These are phyloP conservation scores for Naegleria lovaniensis DNA, from an alignment of 208 protist species.

Conservation along the genomic window DNA sequence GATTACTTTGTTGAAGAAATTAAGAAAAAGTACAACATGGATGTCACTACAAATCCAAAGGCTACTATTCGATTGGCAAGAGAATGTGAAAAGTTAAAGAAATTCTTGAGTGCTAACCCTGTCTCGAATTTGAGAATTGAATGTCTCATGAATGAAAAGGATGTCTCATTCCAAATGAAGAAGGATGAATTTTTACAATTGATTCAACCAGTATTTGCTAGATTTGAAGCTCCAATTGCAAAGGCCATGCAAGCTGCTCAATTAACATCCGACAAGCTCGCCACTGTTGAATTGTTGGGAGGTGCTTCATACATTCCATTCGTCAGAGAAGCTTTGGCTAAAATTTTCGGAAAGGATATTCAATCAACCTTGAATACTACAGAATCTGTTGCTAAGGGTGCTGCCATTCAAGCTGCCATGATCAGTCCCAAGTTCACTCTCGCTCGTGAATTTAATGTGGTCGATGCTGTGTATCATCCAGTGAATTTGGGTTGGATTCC, in stretches of 20 bases:
- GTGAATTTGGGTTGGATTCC: constrained; percentile 62
- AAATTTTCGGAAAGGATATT: constrained; percentile 55
- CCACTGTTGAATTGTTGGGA: constrained; percentile 72
- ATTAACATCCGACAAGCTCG: constrained; percentile 56
- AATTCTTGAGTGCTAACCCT: constrained; percentile 75
- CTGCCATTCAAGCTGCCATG: constrained; percentile 70
- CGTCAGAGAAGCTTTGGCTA: constrained; percentile 63
- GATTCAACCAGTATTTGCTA: constrained; percentile 46
- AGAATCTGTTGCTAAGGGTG: constrained; percentile 70
- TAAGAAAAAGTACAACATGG: constrained; percentile 72
- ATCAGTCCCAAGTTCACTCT: constrained; percentile 69
- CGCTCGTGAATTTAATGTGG: constrained; percentile 60
- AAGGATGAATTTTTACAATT: constrained; percentile 55
- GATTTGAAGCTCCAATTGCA: constrained; percentile 54
- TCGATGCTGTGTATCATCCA: constrained; percentile 64
- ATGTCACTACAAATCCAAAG: constrained; percentile 68
- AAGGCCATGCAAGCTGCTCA: constrained; percentile 56
- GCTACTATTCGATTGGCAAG: constrained; percentile 67
- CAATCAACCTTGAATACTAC: constrained; percentile 77
- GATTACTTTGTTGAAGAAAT: constrained; percentile 65
- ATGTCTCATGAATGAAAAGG: constrained; percentile 76
- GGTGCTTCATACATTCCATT: constrained; percentile 76
- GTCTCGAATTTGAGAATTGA: constrained; percentile 69
- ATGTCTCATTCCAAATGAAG: constrained; percentile 62
- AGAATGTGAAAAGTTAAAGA: constrained; percentile 75